Evolutionary conservation across 2,329 filamentous ascomycete genomes (phyloP).

Genomic region (Septoria linicola): DNA sequence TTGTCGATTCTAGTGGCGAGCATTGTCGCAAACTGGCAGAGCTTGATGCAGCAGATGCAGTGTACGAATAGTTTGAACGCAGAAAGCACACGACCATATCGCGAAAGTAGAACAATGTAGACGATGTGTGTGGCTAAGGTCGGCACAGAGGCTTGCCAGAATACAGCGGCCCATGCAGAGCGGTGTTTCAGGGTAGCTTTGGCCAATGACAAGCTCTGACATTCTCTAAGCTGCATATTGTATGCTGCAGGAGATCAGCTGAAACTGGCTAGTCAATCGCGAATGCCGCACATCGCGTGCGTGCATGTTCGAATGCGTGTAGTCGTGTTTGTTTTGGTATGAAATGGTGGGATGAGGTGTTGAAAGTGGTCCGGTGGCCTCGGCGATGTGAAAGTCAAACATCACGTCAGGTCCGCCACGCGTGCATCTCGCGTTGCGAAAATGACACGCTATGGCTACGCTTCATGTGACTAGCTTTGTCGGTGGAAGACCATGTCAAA

Average conservation of each 20-base stretch:
- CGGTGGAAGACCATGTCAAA: too few species aligned
- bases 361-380: neutral
- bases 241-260: constrained; percentile 17
- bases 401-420: neutral
- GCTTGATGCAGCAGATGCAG: constrained; percentile 19
- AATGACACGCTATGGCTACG: neutral
- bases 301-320: constrained; percentile 1
- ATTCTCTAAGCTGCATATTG: neutral
- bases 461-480: constrained; percentile 1
- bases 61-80: constrained; percentile 17
- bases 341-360: neutral
- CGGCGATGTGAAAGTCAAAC: constrained; percentile 2
- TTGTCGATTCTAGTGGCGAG: constrained; percentile 22
- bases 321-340: constrained; percentile 16
- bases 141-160: constrained; percentile 38
- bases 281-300: constrained; percentile 24
- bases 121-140: constrained; percentile 34
- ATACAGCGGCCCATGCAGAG: constrained; percentile 16
- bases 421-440: constrained; percentile 2
- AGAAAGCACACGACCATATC: constrained; percentile 35
- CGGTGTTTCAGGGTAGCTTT: constrained; percentile 23
- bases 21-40: constrained; percentile 18
- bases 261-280: constrained; percentile 14
- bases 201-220: constrained; percentile 13
- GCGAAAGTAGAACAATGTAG: constrained; percentile 36